phyloP scores from a whole-genome alignment of 208 protist species.

The Crithidia acanthocephali region DNA sequence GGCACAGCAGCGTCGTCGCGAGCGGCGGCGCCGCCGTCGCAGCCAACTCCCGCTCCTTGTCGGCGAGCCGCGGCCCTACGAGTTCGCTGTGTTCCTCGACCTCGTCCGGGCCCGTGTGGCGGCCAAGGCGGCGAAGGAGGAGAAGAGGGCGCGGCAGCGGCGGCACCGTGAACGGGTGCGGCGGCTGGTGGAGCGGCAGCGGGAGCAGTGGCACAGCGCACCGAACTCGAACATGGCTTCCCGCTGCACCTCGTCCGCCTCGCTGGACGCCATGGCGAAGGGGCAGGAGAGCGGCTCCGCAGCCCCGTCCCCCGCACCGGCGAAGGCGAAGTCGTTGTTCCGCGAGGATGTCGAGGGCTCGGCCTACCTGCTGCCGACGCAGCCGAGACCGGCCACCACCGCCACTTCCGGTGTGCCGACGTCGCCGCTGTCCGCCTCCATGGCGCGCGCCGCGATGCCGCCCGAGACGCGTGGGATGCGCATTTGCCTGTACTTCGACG shows the following conservation, averaged over 20 bases:
- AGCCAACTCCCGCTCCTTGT: conserved; percentile 51
- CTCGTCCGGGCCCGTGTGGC: conserved; percentile 29
- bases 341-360: conserved; percentile 42
- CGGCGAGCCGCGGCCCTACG: conserved; percentile 42
- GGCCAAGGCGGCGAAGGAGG: conserved; percentile 24
- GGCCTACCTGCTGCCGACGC: conserved; percentile 34
- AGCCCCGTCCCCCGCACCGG: not conserved
- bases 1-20: conserved; percentile 26
- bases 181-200: conserved; percentile 20
- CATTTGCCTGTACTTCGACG: conserved; percentile 53
- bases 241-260: not conserved
- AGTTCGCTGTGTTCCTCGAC: conserved; percentile 41
- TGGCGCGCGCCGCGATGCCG: not conserved
- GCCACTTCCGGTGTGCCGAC: not conserved
- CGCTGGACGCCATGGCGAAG: conserved; percentile 4
- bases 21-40: conserved; percentile 26
- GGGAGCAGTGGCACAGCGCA: conserved; percentile 20
- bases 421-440: conserved; percentile 1
- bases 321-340: conserved; percentile 10
- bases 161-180: conserved; percentile 13
- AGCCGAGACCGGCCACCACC: not conserved
- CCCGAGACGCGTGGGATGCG: conserved; percentile 44
- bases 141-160: conserved; percentile 8
- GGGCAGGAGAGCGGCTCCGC: conserved; percentile 1
- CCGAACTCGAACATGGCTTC: conserved; percentile 1